Evolutionary conservation across 75 land plant species (phyloP).

Genomic region (Picea glauca): DNA sequence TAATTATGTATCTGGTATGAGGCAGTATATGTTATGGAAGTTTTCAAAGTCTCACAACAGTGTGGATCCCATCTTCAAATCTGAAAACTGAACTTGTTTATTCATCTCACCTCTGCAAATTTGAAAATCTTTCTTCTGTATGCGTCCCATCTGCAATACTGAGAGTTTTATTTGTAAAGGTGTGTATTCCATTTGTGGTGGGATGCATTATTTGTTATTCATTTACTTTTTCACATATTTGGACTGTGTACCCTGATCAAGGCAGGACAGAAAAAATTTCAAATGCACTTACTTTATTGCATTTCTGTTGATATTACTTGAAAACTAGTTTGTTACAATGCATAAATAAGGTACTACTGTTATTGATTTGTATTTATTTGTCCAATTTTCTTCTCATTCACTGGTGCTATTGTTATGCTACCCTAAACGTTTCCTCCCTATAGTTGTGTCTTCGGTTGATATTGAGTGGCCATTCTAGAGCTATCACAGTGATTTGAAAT

Average conservation of each 20-base stretch:
- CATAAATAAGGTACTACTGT: background rate
- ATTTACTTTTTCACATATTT: background rate
- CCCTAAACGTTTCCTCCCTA: background rate
- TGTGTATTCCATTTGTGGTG: background rate
- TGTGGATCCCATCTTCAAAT: background rate
- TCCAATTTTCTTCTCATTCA: background rate
- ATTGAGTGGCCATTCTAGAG: no score
- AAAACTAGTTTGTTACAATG: constrained; percentile 1
- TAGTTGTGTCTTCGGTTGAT: background rate
- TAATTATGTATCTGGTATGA: background rate
- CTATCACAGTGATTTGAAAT: no score
- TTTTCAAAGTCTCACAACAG: background rate
- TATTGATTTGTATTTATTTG: background rate
- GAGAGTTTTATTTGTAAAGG: background rate
- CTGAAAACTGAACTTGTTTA: background rate
- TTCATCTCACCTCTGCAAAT: no score
- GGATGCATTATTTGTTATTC: background rate
- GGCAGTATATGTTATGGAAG: background rate
- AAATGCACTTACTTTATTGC: background rate
- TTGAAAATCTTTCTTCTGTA: no score
- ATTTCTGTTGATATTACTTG: background rate
- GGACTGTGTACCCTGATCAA: background rate
- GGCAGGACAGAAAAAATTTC: no score
- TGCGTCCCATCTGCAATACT: no score
- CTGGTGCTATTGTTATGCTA: background rate